phyloP scores from a whole-genome alignment of 2,329 filamentous ascomycete species.

The Gaeumannomyces sp. region DNA sequence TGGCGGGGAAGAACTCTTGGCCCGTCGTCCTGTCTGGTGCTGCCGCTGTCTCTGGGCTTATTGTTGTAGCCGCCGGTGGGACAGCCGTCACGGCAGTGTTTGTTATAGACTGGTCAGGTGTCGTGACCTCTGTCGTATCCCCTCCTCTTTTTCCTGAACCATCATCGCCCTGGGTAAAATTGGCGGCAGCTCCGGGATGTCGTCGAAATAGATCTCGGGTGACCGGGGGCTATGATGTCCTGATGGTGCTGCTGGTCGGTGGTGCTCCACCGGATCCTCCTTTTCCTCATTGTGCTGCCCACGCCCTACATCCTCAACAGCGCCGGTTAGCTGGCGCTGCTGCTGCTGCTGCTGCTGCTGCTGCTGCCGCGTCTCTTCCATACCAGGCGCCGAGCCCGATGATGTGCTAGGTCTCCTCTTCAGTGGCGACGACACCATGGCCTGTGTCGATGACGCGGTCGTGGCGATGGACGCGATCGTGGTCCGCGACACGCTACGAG shows the following conservation, averaged over 20 bases:
- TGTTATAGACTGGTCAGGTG: neutral
- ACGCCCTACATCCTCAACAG: neutral
- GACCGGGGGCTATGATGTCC: slow-evolving; percentile 33
- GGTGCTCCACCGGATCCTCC: slow-evolving; percentile 27
- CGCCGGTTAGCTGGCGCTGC: neutral
- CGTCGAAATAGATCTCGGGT: slow-evolving; percentile 22
- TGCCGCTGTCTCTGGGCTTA: neutral
- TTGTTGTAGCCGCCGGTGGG: neutral
- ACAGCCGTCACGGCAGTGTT: neutral
- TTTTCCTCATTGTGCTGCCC: slow-evolving; percentile 5
- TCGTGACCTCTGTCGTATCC: neutral
- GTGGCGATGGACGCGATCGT: slow-evolving; percentile 41
- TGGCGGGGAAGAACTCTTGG: slow-evolving; percentile 7
- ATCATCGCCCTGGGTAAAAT: neutral
- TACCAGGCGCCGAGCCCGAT: neutral
- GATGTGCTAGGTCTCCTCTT: neutral
- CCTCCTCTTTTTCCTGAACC: neutral
- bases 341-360: slow-evolving; percentile 7
- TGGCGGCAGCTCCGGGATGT: slow-evolving; percentile 8
- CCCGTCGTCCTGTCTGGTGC: neutral
- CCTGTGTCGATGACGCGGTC: slow-evolving; percentile 19
- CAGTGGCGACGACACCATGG: slow-evolving; percentile 14
- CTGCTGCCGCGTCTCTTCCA: neutral
- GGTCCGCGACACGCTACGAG: slow-evolving; percentile 53
- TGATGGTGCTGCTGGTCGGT: slow-evolving; percentile 46